phyloP scores from a whole-genome alignment of 192 early-diverging fungal species.

The Entrophospora sp. region DNA sequence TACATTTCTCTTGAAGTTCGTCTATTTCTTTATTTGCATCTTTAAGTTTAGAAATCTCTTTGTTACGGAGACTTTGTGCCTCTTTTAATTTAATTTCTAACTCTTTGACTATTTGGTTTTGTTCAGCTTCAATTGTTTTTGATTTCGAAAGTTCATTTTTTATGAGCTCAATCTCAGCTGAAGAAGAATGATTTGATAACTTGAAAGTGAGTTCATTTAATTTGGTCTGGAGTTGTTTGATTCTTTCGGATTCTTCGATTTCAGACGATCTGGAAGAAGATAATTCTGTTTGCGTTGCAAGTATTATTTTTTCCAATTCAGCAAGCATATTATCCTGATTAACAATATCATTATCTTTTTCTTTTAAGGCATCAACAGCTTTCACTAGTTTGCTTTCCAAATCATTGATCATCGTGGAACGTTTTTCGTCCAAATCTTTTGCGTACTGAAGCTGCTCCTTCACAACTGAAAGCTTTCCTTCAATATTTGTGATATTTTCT shows the following conservation, averaged over 20 bases:
- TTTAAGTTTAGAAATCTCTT: background rate
- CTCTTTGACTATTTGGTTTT: background rate
- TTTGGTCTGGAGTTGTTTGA: background rate
- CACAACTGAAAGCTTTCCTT: background rate
- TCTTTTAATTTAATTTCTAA: background rate
- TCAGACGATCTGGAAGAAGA: background rate
- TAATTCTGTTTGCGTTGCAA: background rate
- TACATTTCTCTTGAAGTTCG: background rate
- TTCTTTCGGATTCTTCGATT: background rate
- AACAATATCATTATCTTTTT: background rate
- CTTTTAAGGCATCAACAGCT: background rate
- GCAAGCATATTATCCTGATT: background rate
- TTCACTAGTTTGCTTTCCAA: constrained; percentile 5
- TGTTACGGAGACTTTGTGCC: background rate
- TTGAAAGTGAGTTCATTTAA: background rate
- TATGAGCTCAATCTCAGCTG: background rate
- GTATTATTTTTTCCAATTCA: constrained; percentile 8
- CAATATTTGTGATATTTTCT: background rate
- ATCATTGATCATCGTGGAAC: background rate
- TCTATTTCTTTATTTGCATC: background rate
- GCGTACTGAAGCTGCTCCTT: background rate
- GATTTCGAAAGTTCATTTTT: too few species aligned
- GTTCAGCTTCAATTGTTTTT: background rate
- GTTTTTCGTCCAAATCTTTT: background rate
- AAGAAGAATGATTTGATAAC: background rate